phyloP scores from a whole-genome alignment of 2,329 filamentous ascomycete genomes.

The Decorospora gaudefroyi region DNA sequence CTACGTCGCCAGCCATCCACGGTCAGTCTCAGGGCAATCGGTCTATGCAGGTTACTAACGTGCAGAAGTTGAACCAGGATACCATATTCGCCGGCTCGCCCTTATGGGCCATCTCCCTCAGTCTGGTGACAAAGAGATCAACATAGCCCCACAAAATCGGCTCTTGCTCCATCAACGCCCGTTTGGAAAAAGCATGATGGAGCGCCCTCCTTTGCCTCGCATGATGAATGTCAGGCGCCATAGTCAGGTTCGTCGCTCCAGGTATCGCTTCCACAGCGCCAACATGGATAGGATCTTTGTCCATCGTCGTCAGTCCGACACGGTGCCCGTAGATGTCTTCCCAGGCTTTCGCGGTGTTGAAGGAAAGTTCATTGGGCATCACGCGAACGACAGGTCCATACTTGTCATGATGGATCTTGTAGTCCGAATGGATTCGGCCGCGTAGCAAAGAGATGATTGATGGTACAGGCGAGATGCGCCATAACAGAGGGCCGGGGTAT shows the following conservation, averaged over 20 bases:
- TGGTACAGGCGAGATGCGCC: conserved; percentile 37
- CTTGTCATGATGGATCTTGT: conserved; percentile 38
- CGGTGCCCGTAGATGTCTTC: conserved; percentile 45
- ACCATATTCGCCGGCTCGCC: conserved; percentile 40
- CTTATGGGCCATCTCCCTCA: conserved; percentile 43
- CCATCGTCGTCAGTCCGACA: conserved; percentile 39
- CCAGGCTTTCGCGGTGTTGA: conserved; percentile 41
- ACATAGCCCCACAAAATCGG: conserved; percentile 49
- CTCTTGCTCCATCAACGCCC: conserved; percentile 49
- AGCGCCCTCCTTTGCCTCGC: conserved; percentile 47
- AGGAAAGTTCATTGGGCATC: conserved; percentile 43
- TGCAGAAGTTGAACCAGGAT: conserved; percentile 43
- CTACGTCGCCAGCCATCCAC: too few species aligned
- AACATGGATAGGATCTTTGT: conserved; percentile 45
- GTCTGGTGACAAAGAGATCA: conserved; percentile 46
- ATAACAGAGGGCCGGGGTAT: conserved; percentile 38
- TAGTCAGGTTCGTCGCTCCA: conserved; percentile 46
- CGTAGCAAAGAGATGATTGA: conserved; percentile 33
- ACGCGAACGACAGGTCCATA: conserved; percentile 45
- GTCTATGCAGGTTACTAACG: too few species aligned
- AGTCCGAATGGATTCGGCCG: conserved; percentile 39
- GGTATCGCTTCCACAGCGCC: conserved; percentile 43
- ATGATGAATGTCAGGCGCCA: conserved; percentile 48
- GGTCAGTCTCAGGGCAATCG: too few species aligned
- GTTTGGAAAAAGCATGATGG: conserved; percentile 50